These are phyloP conservation scores for Penicillium taxi DNA, from an alignment of 495 filamentous ascomycete genomes.

Conservation along the genomic window DNA sequence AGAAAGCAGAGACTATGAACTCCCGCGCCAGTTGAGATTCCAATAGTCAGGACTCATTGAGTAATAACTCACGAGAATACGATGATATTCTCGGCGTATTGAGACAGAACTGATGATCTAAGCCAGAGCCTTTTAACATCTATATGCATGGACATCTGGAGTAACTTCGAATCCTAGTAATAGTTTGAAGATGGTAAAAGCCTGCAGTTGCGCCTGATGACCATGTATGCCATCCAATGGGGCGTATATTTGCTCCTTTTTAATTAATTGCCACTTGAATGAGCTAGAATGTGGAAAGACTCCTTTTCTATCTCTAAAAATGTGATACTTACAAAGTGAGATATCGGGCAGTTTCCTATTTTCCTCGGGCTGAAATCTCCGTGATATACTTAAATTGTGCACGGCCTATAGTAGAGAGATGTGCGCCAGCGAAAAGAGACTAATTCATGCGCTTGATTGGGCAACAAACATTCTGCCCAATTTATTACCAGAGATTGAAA, in stretches of 20 bases:
- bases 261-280: constrained; percentile 3
- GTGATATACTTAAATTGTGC: constrained; percentile 7
- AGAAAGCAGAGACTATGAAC: constrained; percentile 22
- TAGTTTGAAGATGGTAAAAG: constrained; percentile 7
- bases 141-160: constrained; percentile 5
- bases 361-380: constrained; percentile 19
- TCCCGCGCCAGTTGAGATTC: not conserved
- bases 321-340: too few relatives aligned
- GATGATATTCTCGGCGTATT: constrained; percentile 36
- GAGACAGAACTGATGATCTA: constrained; percentile 19
- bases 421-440: constrained; percentile 5
- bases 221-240: constrained; percentile 8
- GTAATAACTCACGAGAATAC: too few relatives aligned
- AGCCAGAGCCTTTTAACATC: not conserved
- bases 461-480: constrained; percentile 11
- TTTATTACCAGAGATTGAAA: constrained; percentile 4
- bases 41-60: not conserved
- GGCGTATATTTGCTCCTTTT: constrained; percentile 6
- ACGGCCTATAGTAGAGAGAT: constrained; percentile 3
- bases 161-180: constrained; percentile 6
- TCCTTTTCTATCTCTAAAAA: constrained; percentile 3
- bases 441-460: constrained; percentile 20
- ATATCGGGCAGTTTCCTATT: constrained; percentile 23
- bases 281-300: not conserved
- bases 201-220: constrained; percentile 9